phyloP scores from a whole-genome alignment of 805 yeast genomes.

The Metschnikowia santaceciliae region DNA sequence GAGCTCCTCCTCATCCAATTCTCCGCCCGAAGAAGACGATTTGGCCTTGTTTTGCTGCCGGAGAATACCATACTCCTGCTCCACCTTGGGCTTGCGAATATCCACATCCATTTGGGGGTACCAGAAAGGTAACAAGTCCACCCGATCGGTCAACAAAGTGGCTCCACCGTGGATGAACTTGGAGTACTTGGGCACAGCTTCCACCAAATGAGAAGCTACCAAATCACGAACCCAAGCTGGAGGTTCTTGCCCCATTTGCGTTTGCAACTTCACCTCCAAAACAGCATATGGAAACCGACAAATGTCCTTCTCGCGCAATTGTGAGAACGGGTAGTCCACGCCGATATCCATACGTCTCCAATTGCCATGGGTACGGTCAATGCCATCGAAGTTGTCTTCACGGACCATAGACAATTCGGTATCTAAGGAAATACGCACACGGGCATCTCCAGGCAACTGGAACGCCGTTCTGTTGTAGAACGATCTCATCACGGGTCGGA shows the following conservation, averaged over 20 bases:
- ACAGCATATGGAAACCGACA: conserved; percentile 98
- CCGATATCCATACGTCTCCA: conserved; percentile 99
- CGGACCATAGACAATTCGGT: conserved; percentile 97
- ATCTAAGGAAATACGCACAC: conserved; percentile 96
- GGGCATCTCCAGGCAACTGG: conserved; percentile 98
- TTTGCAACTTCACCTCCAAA: conserved; percentile 92
- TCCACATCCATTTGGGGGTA: conserved; percentile 95
- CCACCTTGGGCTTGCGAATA: conserved; percentile 78
- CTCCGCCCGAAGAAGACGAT: conserved; percentile 49
- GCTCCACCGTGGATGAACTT: conserved; percentile 97
- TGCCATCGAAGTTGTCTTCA: conserved; percentile 94
- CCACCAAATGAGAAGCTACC: conserved; percentile 88
- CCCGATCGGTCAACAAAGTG: conserved; percentile 78
- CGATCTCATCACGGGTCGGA: conserved; percentile 92
- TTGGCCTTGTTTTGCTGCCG: conserved; percentile 34
- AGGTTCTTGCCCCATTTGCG: conserved; percentile 98
- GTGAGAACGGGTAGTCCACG: conserved; percentile 90
- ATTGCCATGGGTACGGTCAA: conserved; percentile 82
- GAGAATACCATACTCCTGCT: conserved; percentile 60
- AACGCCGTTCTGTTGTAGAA: conserved; percentile 98
- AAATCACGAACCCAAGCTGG: conserved; percentile 96
- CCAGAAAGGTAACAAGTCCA: conserved; percentile 92
- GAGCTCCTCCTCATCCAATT: conserved; percentile 67
- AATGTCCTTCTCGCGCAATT: conserved; percentile 77
- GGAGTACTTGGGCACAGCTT: conserved; percentile 96